A percentile compares a stretch with the other conserved stretches of the same genome.
phyloP scores from a whole-genome alignment of 1,139 yeast species.

The Arxiozyma heterogenica region DNA sequence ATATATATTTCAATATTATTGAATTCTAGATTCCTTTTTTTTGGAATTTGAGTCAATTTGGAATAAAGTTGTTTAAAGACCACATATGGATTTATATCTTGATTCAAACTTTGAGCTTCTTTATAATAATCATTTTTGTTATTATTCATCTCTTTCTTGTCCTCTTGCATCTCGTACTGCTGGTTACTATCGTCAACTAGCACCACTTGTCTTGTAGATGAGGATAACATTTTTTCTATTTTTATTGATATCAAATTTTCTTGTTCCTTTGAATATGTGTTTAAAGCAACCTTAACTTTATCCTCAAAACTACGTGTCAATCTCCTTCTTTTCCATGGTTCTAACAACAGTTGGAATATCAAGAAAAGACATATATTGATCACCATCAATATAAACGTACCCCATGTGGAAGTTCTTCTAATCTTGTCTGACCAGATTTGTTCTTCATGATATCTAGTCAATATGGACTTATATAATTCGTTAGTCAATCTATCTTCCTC shows the following conservation, averaged over 20 bases:
- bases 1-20: not conserved
- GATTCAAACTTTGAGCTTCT: not conserved
- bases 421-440: conserved; percentile 98
- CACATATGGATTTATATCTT: no score
- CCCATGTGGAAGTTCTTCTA: conserved; percentile 92
- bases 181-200: not conserved
- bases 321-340: conserved; percentile 86
- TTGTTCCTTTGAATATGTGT: conserved; percentile 30
- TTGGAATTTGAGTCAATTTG: conserved; percentile 1
- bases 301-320: conserved; percentile 77
- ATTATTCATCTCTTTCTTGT: not conserved
- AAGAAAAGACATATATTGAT: conserved; percentile 70
- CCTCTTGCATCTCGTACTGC: not conserved
- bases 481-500: conserved; percentile 63
- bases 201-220: not conserved
- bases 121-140: not conserved
- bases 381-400: conserved; percentile 86
- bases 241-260: conserved; percentile 5
- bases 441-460: conserved; percentile 89
- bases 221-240: not conserved
- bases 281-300: conserved; percentile 54
- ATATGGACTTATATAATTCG: conserved; percentile 63
- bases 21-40: not conserved
- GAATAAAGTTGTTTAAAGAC: not conserved
- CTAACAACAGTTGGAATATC: conserved; percentile 76